Percentiles rank a stretch among this genome's conserved stretches.
Evolutionary conservation across 306 rosid genomes (phyloP).

Genomic region (Inga oerstediana): DNA sequence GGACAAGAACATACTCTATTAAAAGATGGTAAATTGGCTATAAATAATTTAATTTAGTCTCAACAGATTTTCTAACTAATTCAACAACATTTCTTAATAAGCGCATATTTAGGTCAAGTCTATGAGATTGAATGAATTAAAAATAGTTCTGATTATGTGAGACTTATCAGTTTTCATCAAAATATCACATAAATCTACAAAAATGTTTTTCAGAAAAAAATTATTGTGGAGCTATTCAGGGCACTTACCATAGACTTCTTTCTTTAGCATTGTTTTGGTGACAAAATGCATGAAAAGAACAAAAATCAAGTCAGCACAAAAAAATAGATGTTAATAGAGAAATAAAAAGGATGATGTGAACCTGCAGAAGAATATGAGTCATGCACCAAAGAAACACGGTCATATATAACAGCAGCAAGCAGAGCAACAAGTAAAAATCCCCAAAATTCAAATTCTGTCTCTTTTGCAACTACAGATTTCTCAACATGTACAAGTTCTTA

Average conservation of each 20-base stretch:
- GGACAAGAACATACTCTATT: too few relatives aligned
- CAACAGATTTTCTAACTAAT: too few relatives aligned
- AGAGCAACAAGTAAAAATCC: conserved; percentile 79
- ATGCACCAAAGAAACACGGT: conserved; percentile 95
- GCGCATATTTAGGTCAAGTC: too few relatives aligned
- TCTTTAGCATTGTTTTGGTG: conserved; percentile 61
- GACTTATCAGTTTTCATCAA: not conserved
- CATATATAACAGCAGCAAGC: conserved; percentile 96
- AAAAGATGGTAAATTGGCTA: too few relatives aligned
- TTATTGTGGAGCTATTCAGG: conserved; percentile 21
- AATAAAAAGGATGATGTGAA: conserved; percentile 36
- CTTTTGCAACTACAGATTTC: conserved; percentile 85
- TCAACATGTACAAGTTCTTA: too few relatives aligned
- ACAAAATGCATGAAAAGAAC: conserved; percentile 32
- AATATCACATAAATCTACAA: conserved; percentile 19
- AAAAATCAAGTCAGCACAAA: conserved; percentile 47
- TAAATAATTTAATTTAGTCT: too few relatives aligned
- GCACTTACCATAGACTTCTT: conserved; percentile 85
- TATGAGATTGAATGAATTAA: too few relatives aligned
- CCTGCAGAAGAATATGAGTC: conserved; percentile 99
- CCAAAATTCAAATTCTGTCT: conserved; percentile 83
- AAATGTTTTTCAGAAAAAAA: conserved; percentile 18
- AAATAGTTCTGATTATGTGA: too few relatives aligned
- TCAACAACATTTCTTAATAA: too few relatives aligned
- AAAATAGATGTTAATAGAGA: conserved; percentile 16